Evolutionary conservation across 306 rosid species (phyloP).

Genomic region (Hippophae rhamnoides): DNA sequence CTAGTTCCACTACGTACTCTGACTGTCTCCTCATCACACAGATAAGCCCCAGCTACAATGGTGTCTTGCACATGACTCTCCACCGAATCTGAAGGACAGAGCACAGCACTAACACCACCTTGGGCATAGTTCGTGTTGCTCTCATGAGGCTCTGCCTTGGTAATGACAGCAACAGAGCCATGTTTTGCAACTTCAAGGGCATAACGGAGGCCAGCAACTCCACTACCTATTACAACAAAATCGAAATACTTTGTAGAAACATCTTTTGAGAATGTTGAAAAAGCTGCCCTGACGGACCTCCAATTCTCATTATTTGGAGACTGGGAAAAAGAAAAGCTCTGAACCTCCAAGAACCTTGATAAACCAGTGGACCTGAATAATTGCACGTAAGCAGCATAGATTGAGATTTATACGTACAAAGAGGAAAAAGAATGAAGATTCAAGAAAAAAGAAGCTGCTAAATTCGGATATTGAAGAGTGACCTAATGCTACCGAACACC

Average conservation of each 20-base stretch:
- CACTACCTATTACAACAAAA: slow-evolving; percentile 80
- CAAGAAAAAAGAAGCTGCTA: slow-evolving; percentile 1
- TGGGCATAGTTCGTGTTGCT: slow-evolving; percentile 98
- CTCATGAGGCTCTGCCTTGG: slow-evolving; percentile 95
- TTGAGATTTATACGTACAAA: not conserved
- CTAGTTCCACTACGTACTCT: slow-evolving; percentile 45
- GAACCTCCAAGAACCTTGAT: slow-evolving; percentile 40
- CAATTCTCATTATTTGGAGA: slow-evolving; percentile 22
- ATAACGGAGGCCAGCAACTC: slow-evolving; percentile 87
- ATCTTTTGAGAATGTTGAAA: slow-evolving; percentile 47
- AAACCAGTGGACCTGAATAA: slow-evolving; percentile 49
- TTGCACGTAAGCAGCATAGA: slow-evolving; percentile 7
- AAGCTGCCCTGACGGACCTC: slow-evolving; percentile 30
- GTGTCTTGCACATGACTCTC: slow-evolving; percentile 95
- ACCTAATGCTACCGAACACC: not conserved
- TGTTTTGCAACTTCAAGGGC: slow-evolving; percentile 88
- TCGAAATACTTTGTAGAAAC: slow-evolving; percentile 60
- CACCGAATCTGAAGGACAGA: slow-evolving; percentile 83
- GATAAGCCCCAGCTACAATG: slow-evolving; percentile 91
- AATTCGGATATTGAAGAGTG: not conserved
- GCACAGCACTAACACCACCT: slow-evolving; percentile 97
- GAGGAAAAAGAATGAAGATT: slow-evolving; percentile 1
- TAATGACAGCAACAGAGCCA: slow-evolving; percentile 90
- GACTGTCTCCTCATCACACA: slow-evolving; percentile 87
- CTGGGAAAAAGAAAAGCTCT: slow-evolving; percentile 26